phyloP scores from a whole-genome alignment of 164 flowering plant genomes.

The Protea cynaroides region DNA sequence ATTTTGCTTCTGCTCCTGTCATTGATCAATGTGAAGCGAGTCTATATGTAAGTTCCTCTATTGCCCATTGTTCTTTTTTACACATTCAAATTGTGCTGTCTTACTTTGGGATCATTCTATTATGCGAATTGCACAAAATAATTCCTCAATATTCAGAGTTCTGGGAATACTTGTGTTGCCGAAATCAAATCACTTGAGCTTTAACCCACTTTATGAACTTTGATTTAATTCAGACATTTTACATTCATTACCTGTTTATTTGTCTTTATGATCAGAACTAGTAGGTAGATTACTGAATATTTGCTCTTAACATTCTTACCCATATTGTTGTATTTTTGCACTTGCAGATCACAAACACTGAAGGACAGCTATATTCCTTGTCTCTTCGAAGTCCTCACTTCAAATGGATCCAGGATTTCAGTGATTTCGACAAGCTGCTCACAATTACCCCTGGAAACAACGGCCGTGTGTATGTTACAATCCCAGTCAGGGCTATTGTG shows the following conservation, averaged over 20 bases:
- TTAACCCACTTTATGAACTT: background rate
- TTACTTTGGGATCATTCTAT: background rate
- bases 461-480: slow-evolving; percentile 58
- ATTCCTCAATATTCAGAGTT: background rate
- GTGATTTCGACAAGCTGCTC: slow-evolving; percentile 46
- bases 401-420: slow-evolving; percentile 81
- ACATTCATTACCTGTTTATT: background rate
- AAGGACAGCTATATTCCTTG: slow-evolving; percentile 75
- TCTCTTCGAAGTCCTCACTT: slow-evolving; percentile 53
- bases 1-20: slow-evolving; percentile 65
- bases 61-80: background rate
- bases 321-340: slow-evolving; percentile 2
- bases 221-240: background rate
- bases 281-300: background rate
- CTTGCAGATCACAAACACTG: slow-evolving; percentile 65
- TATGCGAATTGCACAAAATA: background rate
- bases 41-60: slow-evolving; percentile 58
- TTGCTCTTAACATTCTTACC: background rate
- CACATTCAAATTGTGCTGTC: background rate
- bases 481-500: slow-evolving; percentile 46
- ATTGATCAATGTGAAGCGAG: slow-evolving; percentile 87
- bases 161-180: background rate
- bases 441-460: slow-evolving; percentile 72
- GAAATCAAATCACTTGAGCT: background rate
- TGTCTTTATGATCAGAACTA: background rate